phyloP scores from a whole-genome alignment of 495 filamentous ascomycete species.

The Lasiosphaeria miniovina region DNA sequence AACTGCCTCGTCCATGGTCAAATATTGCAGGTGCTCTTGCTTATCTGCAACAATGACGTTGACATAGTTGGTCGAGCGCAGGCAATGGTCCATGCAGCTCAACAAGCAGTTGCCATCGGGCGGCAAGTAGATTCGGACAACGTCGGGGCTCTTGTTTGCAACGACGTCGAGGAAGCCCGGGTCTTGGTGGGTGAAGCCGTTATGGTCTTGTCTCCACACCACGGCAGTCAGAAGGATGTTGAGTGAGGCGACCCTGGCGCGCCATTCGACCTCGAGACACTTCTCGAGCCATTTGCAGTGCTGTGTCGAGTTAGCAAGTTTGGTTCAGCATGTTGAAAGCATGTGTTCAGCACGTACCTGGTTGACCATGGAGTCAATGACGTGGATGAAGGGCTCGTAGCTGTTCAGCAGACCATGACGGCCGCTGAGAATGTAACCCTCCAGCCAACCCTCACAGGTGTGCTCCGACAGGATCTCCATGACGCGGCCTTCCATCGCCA shows the following conservation, averaged over 20 bases:
- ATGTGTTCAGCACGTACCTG: slow-evolving; percentile 34
- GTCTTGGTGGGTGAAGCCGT: slow-evolving; percentile 77
- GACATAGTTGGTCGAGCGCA: slow-evolving; percentile 68
- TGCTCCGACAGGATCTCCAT: slow-evolving; percentile 80
- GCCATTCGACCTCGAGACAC: slow-evolving; percentile 68
- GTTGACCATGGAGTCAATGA: slow-evolving; percentile 78
- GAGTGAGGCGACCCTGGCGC: slow-evolving; percentile 61
- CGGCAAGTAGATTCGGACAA: slow-evolving; percentile 74
- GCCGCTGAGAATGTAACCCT: slow-evolving; percentile 69
- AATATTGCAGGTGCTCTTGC: slow-evolving; percentile 69
- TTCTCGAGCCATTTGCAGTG: slow-evolving; percentile 82
- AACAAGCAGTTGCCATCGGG: slow-evolving; percentile 73
- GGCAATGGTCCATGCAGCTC: slow-evolving; percentile 65
- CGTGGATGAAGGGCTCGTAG: slow-evolving; percentile 76
- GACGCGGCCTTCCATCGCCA: slow-evolving; percentile 60
- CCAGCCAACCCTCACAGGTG: slow-evolving; percentile 73
- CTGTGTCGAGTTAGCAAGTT: slow-evolving; percentile 29
- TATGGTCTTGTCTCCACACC: slow-evolving; percentile 77
- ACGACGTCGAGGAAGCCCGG: slow-evolving; percentile 73
- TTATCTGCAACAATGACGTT: slow-evolving; percentile 76
- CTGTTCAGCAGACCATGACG: slow-evolving; percentile 70
- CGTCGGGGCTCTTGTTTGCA: slow-evolving; percentile 70
- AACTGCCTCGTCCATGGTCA: slow-evolving; percentile 64
- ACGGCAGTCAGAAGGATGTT: slow-evolving; percentile 74
- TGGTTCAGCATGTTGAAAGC: not conserved